phyloP scores from a whole-genome alignment of 805 yeast species.

The Metschnikowia dekortorum region DNA sequence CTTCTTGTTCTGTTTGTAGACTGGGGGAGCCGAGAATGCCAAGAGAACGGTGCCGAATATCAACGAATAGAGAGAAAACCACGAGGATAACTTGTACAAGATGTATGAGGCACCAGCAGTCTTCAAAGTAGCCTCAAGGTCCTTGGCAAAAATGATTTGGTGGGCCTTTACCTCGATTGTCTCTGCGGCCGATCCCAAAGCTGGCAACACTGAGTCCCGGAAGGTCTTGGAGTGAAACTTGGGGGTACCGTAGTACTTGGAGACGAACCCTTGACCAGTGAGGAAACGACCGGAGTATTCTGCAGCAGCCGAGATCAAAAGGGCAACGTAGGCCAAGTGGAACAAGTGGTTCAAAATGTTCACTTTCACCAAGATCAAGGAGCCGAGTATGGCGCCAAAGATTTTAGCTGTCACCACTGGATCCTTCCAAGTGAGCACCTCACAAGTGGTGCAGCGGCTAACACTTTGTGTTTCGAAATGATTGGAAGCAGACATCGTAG shows the following conservation, averaged over 20 bases:
- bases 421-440: conserved; percentile 66
- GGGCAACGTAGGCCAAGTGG: conserved; percentile 54
- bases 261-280: conserved; percentile 77
- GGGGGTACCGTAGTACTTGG: conserved; percentile 65
- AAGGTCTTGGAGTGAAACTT: conserved; percentile 31
- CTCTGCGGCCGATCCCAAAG: conserved; percentile 43
- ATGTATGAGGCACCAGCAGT: conserved; percentile 65
- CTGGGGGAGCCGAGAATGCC: conserved; percentile 70
- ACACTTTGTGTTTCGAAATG: background rate
- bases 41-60: conserved; percentile 51
- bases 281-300: conserved; percentile 72
- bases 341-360: conserved; percentile 59
- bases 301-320: conserved; percentile 62
- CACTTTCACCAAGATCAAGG: conserved; percentile 57
- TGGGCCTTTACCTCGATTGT: conserved; percentile 50
- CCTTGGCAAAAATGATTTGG: conserved; percentile 60
- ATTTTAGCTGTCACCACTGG: conserved; percentile 76
- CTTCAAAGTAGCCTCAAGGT: conserved; percentile 68
- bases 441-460: conserved; percentile 12
- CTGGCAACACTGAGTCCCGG: conserved; percentile 38
- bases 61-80: conserved; percentile 70
- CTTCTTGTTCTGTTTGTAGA: conserved; percentile 69
- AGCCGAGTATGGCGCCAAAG: conserved; percentile 57
- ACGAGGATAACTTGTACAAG: conserved; percentile 66
- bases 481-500: conserved; percentile 1